Evolutionary conservation across 768 basidiomycete genomes (phyloP).

Genomic region (Hygrocybe punicea): DNA sequence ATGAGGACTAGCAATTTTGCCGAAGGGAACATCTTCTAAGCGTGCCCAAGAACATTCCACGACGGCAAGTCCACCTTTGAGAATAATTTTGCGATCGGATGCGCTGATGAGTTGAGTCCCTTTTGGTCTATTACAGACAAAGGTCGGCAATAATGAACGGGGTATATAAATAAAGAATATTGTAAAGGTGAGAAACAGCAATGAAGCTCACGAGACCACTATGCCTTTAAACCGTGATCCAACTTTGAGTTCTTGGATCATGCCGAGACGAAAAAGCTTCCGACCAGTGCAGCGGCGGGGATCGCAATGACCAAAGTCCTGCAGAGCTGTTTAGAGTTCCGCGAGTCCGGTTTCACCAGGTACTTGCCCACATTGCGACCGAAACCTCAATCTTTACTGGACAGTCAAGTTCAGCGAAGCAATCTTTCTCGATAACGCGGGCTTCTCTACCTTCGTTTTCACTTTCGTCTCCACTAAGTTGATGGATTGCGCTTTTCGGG

Average conservation of each 20-base stretch:
- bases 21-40: slow-evolving; percentile 90
- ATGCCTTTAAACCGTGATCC: slow-evolving; percentile 87
- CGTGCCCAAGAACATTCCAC: slow-evolving; percentile 99
- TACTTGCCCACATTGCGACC: slow-evolving; percentile 93
- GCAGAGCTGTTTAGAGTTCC: slow-evolving; percentile 3
- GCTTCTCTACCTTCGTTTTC: background rate
- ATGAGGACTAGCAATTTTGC: slow-evolving; percentile 88
- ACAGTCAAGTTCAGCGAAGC: background rate
- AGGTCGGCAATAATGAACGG: too few species aligned
- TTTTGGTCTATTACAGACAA: slow-evolving; percentile 59
- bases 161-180: background rate
- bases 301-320: slow-evolving; percentile 99
- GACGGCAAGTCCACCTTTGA: slow-evolving; percentile 80
- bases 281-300: slow-evolving; percentile 81
- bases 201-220: slow-evolving; percentile 78
- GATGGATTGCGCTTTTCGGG: slow-evolving; percentile 58
- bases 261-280: slow-evolving; percentile 78
- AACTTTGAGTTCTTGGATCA: slow-evolving; percentile 80
- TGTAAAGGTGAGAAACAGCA: background rate
- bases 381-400: slow-evolving; percentile 55
- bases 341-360: background rate
- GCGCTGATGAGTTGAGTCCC: slow-evolving; percentile 76
- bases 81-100: slow-evolving; percentile 76
- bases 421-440: background rate
- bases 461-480: background rate